A percentile compares a stretch with the other conserved stretches of the same genome.
Conservation (phyloP, 805 yeast species). For the Kodamaea fukazawae region DNA sequence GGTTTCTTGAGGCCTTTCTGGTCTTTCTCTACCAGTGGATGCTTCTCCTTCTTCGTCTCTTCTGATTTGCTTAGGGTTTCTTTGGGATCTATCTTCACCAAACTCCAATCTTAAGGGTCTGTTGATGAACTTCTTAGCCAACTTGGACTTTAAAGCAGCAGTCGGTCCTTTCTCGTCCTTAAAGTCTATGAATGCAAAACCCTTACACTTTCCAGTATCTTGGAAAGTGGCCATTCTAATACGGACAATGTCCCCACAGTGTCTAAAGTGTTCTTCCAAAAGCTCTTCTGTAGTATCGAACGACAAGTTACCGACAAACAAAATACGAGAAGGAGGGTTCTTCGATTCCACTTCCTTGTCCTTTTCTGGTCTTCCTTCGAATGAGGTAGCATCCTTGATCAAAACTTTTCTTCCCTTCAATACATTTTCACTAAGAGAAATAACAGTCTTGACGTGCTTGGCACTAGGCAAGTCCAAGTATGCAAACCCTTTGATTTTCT, state of each 20-base stretch:
- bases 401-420: slow-evolving; percentile 83
- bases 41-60: slow-evolving; percentile 21
- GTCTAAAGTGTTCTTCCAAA: slow-evolving; percentile 78
- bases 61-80: slow-evolving; percentile 47
- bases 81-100: slow-evolving; percentile 91
- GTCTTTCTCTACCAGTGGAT: slow-evolving; percentile 14
- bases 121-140: slow-evolving; percentile 63
- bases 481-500: slow-evolving; percentile 81
- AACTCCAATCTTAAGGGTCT: slow-evolving; percentile 82
- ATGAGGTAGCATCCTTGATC: slow-evolving; percentile 77
- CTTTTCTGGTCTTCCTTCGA: slow-evolving; percentile 81
- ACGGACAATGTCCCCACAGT: slow-evolving; percentile 81
- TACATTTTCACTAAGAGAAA: slow-evolving; percentile 65
- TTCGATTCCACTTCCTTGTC: slow-evolving; percentile 47
- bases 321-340: slow-evolving; percentile 83
- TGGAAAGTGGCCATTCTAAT: slow-evolving; percentile 98
- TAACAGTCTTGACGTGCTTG: slow-evolving; percentile 58
- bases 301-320: slow-evolving; percentile 90
- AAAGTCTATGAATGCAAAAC: slow-evolving; percentile 91
- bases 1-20: slow-evolving; percentile 20
- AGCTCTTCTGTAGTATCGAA: slow-evolving; percentile 85
- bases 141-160: slow-evolving; percentile 70
- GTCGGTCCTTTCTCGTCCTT: slow-evolving; percentile 78
- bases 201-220: slow-evolving; percentile 94
- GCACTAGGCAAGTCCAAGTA: slow-evolving; percentile 74